Conservation (phyloP, 2,329 filamentous ascomycete species). For the Fusarium sp. region DNA sequence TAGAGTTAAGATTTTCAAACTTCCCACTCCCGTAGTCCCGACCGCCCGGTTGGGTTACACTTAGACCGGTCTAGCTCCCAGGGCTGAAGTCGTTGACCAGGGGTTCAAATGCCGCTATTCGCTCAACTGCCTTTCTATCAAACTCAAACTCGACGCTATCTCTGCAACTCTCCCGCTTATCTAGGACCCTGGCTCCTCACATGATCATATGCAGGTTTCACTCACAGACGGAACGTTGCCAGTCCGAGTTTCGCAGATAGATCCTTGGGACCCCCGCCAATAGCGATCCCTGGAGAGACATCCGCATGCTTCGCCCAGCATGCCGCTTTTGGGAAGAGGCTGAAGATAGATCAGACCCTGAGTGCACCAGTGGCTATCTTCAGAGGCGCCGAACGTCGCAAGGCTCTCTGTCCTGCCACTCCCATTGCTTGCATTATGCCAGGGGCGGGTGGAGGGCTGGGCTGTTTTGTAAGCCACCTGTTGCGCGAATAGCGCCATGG, state of each 20-base stretch:
- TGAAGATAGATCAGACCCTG: neutral
- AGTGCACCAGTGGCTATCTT: slow-evolving; percentile 1
- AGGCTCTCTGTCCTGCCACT: slow-evolving; percentile 20
- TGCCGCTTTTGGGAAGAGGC: slow-evolving; percentile 30
- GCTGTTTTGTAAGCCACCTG: slow-evolving; percentile 13
- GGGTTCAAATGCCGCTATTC: slow-evolving; percentile 12
- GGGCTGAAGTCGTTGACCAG: slow-evolving; percentile 42
- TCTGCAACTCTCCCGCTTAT: slow-evolving; percentile 16
- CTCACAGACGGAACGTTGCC: slow-evolving; percentile 2
- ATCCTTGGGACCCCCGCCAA: slow-evolving; percentile 5
- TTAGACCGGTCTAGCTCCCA: slow-evolving; percentile 30
- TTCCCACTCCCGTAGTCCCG: slow-evolving; percentile 17
- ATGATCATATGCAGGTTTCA: slow-evolving; percentile 29
- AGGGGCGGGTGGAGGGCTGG: slow-evolving; percentile 25
- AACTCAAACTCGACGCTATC: slow-evolving; percentile 7
- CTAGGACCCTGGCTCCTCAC: neutral
- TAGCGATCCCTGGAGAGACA: slow-evolving; percentile 13
- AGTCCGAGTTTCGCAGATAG: neutral
- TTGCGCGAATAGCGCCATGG: slow-evolving; percentile 31
- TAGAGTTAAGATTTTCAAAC: slow-evolving; percentile 21
- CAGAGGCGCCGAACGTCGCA: slow-evolving; percentile 23
- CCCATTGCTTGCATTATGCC: slow-evolving; percentile 6
- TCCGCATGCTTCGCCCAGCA: slow-evolving; percentile 20
- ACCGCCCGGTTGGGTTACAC: slow-evolving; percentile 34
- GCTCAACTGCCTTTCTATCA: neutral